A percentile compares a stretch with the other conserved stretches of the same genome.
phyloP scores from a whole-genome alignment of 768 basidiomycete genomes.

The Sistotremastrum niveocremeum region DNA sequence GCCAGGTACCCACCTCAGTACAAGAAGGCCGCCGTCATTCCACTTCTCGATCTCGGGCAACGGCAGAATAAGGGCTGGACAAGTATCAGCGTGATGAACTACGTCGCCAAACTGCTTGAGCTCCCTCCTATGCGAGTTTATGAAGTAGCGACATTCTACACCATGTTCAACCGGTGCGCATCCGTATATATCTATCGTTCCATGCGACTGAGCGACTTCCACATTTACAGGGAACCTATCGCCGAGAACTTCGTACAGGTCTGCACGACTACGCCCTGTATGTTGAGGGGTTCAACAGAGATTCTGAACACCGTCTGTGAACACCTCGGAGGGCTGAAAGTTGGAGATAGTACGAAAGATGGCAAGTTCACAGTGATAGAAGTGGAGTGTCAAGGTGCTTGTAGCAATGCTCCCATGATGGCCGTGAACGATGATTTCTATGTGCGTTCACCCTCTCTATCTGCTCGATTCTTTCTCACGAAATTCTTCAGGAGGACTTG shows the following conservation, averaged over 20 bases:
- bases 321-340: slow-evolving; percentile 72
- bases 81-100: slow-evolving; percentile 97
- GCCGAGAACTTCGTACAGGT: slow-evolving; percentile 92
- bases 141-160: slow-evolving; percentile 98
- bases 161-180: slow-evolving; percentile 94
- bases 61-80: slow-evolving; percentile 98
- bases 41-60: slow-evolving; percentile 90
- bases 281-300: slow-evolving; percentile 83
- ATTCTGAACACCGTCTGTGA: slow-evolving; percentile 75
- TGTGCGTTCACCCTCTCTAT: slow-evolving; percentile 30
- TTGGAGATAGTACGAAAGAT: slow-evolving; percentile 89
- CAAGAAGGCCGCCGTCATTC: slow-evolving; percentile 97
- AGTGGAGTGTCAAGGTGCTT: slow-evolving; percentile 97
- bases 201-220: neutral
- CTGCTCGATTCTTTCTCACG: slow-evolving; percentile 3
- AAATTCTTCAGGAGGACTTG: slow-evolving; percentile 56
- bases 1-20: slow-evolving; percentile 92
- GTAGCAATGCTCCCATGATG: slow-evolving; percentile 96
- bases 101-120: slow-evolving; percentile 83
- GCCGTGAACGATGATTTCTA: slow-evolving; percentile 95
- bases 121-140: slow-evolving; percentile 99
- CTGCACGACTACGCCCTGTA: slow-evolving; percentile 98
- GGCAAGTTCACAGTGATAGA: slow-evolving; percentile 96
- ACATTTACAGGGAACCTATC: slow-evolving; percentile 64
- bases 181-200: neutral